Conservation (phyloP, 129 eudicot genomes). For the Pulicaria dysenterica region DNA sequence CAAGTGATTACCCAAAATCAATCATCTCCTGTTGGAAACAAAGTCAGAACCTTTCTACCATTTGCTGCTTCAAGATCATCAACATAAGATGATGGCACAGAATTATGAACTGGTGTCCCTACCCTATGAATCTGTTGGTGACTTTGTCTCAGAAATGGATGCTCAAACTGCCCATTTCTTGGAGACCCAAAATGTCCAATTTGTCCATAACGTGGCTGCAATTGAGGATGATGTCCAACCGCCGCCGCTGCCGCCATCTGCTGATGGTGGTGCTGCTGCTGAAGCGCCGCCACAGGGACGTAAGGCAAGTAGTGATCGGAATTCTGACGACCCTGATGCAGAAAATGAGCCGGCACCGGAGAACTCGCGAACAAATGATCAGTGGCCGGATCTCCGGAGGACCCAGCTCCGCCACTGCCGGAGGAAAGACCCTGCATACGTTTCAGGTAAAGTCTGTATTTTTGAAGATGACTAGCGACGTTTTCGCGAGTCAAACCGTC, state of each 20-base stretch:
- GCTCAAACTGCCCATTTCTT: slow-evolving; percentile 66
- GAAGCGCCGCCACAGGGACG: slow-evolving; percentile 52
- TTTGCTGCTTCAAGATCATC: slow-evolving; percentile 80
- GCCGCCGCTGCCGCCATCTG: slow-evolving; percentile 56
- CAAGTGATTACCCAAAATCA: slow-evolving; percentile 45
- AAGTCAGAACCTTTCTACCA: slow-evolving; percentile 82
- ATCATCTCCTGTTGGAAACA: slow-evolving; percentile 88
- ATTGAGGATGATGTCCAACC: slow-evolving; percentile 40
- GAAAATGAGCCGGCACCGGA: slow-evolving; percentile 90
- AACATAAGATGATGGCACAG: slow-evolving; percentile 52
- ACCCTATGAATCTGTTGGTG: slow-evolving; percentile 55
- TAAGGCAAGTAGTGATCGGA: slow-evolving; percentile 65
- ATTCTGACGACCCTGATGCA: slow-evolving; percentile 49
- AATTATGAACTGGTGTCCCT: slow-evolving; percentile 49
- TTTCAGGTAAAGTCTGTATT: slow-evolving; percentile 81
- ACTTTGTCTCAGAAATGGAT: slow-evolving; percentile 63
- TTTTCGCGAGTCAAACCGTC: slow-evolving; percentile 92
- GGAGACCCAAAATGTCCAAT: slow-evolving; percentile 75
- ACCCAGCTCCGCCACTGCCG: slow-evolving; percentile 43
- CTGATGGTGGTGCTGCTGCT: slow-evolving; percentile 60
- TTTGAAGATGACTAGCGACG: slow-evolving; percentile 92
- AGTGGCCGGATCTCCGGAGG: slow-evolving; percentile 66
- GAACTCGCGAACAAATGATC: slow-evolving; percentile 88
- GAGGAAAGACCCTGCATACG: slow-evolving; percentile 79
- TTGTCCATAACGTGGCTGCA: slow-evolving; percentile 57